Evolutionary conservation across 176 grass and related monocot species (phyloP).

Genomic region (Ensete glaucum): DNA sequence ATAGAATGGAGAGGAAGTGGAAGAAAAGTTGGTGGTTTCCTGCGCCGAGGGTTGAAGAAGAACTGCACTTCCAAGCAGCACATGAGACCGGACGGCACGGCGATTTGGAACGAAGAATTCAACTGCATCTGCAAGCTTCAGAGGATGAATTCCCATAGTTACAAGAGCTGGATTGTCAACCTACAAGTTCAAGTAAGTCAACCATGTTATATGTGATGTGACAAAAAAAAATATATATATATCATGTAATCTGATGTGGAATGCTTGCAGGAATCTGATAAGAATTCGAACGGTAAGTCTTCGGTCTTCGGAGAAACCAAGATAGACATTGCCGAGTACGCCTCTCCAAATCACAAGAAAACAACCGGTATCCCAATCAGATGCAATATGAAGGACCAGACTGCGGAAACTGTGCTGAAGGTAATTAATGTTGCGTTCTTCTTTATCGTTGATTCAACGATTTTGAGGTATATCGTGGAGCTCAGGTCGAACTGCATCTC

Average conservation of each 20-base stretch:
- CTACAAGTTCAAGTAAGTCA: constrained; percentile 29
- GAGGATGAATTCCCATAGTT: constrained; percentile 11
- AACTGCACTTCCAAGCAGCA: constrained; percentile 20
- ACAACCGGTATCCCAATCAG: constrained; percentile 22
- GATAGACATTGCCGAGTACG: constrained; percentile 29
- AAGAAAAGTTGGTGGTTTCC: constrained; percentile 19
- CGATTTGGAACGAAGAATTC: constrained; percentile 30
- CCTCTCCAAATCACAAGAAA: constrained; percentile 2
- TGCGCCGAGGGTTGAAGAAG: constrained; percentile 9
- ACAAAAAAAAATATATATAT: neutral
- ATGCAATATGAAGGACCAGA: constrained; percentile 20
- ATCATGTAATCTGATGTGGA: neutral
- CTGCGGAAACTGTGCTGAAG: constrained; percentile 18
- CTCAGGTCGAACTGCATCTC: constrained; percentile 19
- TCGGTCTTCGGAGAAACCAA: constrained; percentile 4
- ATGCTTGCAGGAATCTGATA: constrained; percentile 14
- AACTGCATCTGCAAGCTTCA: constrained; percentile 21
- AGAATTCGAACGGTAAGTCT: neutral
- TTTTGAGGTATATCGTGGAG: neutral
- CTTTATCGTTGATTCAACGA: neutral
- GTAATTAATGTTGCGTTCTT: constrained; percentile 2
- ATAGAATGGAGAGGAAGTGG: constrained; percentile 28
- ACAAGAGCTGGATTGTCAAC: constrained; percentile 28
- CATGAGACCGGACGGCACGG: constrained; percentile 7
- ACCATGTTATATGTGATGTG: neutral